Base-by-base conservation (phyloP, 352 stramenopile species). In the Phytophthora colocasiae region DNA sequence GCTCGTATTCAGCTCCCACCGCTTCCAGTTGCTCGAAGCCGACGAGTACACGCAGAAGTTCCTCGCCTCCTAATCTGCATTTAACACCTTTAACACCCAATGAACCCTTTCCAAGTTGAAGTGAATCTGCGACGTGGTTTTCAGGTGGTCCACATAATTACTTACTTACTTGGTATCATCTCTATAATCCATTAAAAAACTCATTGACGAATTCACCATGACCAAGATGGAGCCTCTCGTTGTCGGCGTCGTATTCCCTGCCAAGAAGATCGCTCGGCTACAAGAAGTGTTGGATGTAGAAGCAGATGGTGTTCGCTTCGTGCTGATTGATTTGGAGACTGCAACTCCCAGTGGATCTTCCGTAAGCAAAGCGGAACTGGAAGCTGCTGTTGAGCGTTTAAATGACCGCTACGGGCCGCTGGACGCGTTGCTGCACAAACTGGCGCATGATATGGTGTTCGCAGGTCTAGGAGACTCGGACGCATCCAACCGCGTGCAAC, bases 31-130 rank as follows among this genome's bases (percentile, higher is more conserved):
- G 54, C 63, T 87, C 31, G 86, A 95, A 27, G 80, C 80, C 26
- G 86, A 95, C 71, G 85, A 93, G 64, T 95, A 93, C 77, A 95
- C 83, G 12, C 87, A 84, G 56, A 91, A 93, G 58, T 95, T 91
- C 59, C 68, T 95, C 43, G 83, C 80, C 12, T 73, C 82, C 5
- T 91, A 71, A 36, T 36, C 32, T 63, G 7, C 50, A 47, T 58
- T 31, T 3, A 7, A 31, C 4, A 7, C 6, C 27, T 31, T 31
- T 31, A 31, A 31, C 2, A 4, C 27, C 6, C 27, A 0, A 6
- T 31, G 0, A 31, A 4, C 6, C 31, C 12, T 36, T 36, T 36
- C 9, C 2, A 46, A 49, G 43, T 34, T 32, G 43, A 32, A 49
- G 43, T 49, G 7, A 26, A 31, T 49, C 44, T 50, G 44, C 44